Conservation (phyloP, 139 green algal genomes). For the Volvox africanus region DNA sequence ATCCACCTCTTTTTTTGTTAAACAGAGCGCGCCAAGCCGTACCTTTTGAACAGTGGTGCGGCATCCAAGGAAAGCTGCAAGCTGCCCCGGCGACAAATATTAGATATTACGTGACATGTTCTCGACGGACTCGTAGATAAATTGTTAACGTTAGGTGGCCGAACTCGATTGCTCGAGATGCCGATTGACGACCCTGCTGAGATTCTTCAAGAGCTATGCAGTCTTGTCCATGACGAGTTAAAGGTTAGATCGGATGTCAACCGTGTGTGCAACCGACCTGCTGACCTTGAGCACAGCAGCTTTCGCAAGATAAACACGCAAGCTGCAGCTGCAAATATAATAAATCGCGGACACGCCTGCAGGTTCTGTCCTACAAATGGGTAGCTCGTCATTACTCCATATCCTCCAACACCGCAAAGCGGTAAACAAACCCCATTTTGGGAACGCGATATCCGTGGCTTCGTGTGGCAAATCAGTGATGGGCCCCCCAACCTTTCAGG, state of each 20-base stretch:
- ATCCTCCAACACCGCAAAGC: slow-evolving; percentile 36
- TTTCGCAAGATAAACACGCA: too few species aligned
- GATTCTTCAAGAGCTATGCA: slow-evolving; percentile 25
- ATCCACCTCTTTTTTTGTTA: too few species aligned
- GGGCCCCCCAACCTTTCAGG: not conserved
- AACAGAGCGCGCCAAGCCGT: too few species aligned
- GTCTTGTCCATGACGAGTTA: slow-evolving; percentile 22
- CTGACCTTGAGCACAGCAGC: not conserved
- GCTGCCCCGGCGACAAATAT: too few species aligned
- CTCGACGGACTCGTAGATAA: too few species aligned
- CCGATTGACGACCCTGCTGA: not conserved
- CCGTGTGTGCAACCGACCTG: not conserved
- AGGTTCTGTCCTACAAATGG: slow-evolving; percentile 49
- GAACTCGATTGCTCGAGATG: not conserved
- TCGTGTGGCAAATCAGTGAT: too few species aligned
- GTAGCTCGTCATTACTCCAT: slow-evolving; percentile 43
- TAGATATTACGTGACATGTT: too few species aligned
- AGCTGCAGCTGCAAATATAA: too few species aligned
- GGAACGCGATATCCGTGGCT: too few species aligned
- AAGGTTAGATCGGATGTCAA: not conserved
- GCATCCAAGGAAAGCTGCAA: too few species aligned
- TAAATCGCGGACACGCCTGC: not conserved
- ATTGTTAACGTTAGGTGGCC: too few species aligned
- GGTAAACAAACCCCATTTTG: not conserved
- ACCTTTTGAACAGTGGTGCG: too few species aligned